Evolutionary conservation across 164 flowering plant species (phyloP), one percentile per base, ranked within the genome.

Genomic region (Chloranthus sessilifolius): DNA sequence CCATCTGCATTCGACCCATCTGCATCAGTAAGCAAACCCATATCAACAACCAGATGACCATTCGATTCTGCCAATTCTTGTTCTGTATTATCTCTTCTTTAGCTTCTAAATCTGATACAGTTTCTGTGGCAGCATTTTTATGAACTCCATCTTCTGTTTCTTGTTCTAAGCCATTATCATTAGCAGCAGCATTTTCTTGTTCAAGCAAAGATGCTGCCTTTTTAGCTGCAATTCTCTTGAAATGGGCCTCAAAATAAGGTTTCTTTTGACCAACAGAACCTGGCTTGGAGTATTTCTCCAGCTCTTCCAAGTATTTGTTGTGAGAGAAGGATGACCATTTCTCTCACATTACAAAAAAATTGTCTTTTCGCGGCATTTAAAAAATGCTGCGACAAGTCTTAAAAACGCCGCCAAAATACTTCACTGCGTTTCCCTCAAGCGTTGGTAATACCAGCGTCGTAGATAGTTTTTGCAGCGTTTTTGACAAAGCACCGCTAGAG

Each of bases 161-260:
- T 40, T 47, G 14, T 20, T 55, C 69, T 33, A 50, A 3, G 4
- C 14, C 52, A 23, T 31, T 28, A n/a, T n/a, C n/a, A 43, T 11
- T 47, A 47, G 60, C 30, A 0, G 49, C 53, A 10, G 67, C 55
- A 60, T 72, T 65, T 50, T 61, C 63, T 62, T 67, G 69, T 61
- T 72, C 79, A 26, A 68, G 64, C 71, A 60, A 56, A 4, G 78
- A 67, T 6, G 77, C 76, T 2, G 79, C 84, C 62, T 63, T 72
- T 68, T 65, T 60, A 22, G 80, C 78, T 30, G 84, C 84, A 38
- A 68, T 63, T 63, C 61, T 71, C 73, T 79, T 83, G 68, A 71
- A 84, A 74, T 75, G 85, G 10, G 95, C 88, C 62, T 90, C 95
- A 66, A 90, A 87, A 41, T 73, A 82, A 15, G 97, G 95, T 56